Evolutionary conservation across 441 rosid genomes (phyloP), one percentile per base, ranked within the genome.

Genomic region (Pelargonium citronellum): DNA sequence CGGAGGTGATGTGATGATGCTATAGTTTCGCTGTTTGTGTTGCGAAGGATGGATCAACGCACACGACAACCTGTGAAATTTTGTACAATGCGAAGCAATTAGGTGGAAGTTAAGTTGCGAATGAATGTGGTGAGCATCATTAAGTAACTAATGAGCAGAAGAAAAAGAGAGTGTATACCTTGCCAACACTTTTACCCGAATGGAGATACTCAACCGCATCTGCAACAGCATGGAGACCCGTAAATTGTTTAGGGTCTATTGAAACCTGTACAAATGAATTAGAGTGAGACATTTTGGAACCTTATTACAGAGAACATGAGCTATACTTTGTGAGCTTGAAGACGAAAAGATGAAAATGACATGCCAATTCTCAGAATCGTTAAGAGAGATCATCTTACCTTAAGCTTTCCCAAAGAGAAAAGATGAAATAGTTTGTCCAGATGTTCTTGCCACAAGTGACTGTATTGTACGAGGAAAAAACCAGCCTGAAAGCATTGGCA

Each of bases 181-280:
- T 95, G 75, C 99, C 99, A 47, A 88, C 85, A 71, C 99, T 95
- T 91, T 80, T 90, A 73, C 98, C 99, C 2, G 97, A 90, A 75
- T 92, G 97, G 37, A 95, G 93, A 85, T 95, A 74, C 85, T 95
- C 99, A 43, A 92, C 98, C 49, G 99, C 97, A 83, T 95, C 97
- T 63, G 89, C 82, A 41, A 87, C 97, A 39, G 91, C 68, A 64
- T 79, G 72, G 47, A 95, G 70, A 71, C 99, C 99, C n/a, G 75
- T 34, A 77, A 91, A 95, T 79, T 77, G 80, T 73, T 80, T 89
- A 13, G 92, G 95, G 77, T 95, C 98, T 57, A 91, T 71, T 46
- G 82, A 79, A 74, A 91, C 84, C 98, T 93, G 69, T 46, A 47
- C 39, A 58, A 47, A 67, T 60, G 19, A 58, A 57, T 4, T 19